phyloP scores from a whole-genome alignment of 1,139 yeast species.

The Diutina sp. region DNA sequence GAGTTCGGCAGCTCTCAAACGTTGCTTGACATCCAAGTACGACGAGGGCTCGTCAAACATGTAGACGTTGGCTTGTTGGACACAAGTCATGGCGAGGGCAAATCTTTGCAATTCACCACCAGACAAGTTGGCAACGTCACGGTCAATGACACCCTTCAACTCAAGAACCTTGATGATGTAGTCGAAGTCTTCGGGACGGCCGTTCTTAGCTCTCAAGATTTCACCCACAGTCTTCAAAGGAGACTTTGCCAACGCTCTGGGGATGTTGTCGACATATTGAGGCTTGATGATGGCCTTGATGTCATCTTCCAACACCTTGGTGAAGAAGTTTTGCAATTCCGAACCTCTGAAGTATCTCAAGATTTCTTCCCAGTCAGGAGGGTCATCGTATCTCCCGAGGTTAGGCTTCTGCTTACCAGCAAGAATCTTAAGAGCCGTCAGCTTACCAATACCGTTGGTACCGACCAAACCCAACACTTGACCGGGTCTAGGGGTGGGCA shows the following conservation, averaged over 20 bases:
- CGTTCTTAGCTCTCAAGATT: conserved; percentile 61
- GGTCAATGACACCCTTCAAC: conserved; percentile 56
- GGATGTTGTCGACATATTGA: conserved; percentile 93
- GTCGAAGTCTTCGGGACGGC: conserved; percentile 49
- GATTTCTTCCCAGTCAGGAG: conserved; percentile 96
- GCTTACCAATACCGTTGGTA: conserved; percentile 97
- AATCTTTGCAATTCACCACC: conserved; percentile 99
- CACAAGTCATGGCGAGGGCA: conserved; percentile 95
- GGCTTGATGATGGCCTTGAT: conserved; percentile 94
- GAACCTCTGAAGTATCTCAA: conserved; percentile 89
- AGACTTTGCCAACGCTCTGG: conserved; percentile 83
- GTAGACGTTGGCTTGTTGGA: conserved; percentile 87
- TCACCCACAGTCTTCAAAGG: conserved; percentile 82
- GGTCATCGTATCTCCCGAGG: conserved; percentile 83
- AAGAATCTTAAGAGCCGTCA: conserved; percentile 92
- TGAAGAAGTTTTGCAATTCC: conserved; percentile 90
- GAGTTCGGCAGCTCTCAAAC: conserved; percentile 92
- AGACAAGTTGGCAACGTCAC: conserved; percentile 81
- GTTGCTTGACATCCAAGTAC: conserved; percentile 94
- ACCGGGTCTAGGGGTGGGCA: conserved; percentile 98
- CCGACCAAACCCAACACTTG: conserved; percentile 97
- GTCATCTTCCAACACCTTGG: conserved; percentile 85
- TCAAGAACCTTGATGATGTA: conserved; percentile 52
- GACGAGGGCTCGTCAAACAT: conserved; percentile 99
- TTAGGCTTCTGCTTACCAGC: conserved; percentile 99